phyloP scores from a whole-genome alignment of 768 basidiomycete species.

The Boletus vermiculosoides region DNA sequence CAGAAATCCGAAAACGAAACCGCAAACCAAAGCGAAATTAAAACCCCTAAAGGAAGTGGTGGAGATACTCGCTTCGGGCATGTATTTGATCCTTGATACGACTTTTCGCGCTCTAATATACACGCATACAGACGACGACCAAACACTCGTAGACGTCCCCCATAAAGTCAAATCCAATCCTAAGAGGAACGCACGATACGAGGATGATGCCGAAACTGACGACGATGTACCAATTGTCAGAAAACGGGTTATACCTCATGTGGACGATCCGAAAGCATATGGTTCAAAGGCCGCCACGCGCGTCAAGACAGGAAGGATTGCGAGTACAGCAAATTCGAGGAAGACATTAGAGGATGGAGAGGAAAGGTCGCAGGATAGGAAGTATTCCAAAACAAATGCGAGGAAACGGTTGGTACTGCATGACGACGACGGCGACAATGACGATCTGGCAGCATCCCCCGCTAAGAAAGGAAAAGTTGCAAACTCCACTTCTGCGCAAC shows the following conservation, averaged over 20 bases:
- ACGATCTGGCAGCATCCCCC: not conserved
- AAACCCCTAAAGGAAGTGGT: constrained; percentile 9
- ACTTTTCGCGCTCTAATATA: not conserved
- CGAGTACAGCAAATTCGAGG: not conserved
- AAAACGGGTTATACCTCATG: not conserved
- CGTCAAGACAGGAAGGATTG: not conserved
- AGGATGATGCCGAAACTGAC: constrained; percentile 2
- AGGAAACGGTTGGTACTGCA: constrained; percentile 5
- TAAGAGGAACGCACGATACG: not conserved
- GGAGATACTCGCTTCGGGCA: constrained; percentile 17
- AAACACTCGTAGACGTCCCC: constrained; percentile 25
- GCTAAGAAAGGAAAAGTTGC: constrained; percentile 18
- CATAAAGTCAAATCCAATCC: constrained; percentile 8
- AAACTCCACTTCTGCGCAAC: not conserved
- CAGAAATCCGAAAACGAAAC: no score
- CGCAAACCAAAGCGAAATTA: constrained; percentile 1
- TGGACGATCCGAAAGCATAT: not conserved
- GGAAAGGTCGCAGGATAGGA: not conserved
- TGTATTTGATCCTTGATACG: not conserved
- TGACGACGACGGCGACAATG: constrained; percentile 8
- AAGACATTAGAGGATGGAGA: not conserved
- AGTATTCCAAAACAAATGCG: not conserved
- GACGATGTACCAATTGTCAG: not conserved
- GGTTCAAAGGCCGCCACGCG: not conserved
- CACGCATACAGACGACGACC: constrained; percentile 27